Percentiles rank a stretch among this genome's conserved stretches.
phyloP scores from a whole-genome alignment of 2,329 filamentous ascomycete species.

The Fusarium paranaense region DNA sequence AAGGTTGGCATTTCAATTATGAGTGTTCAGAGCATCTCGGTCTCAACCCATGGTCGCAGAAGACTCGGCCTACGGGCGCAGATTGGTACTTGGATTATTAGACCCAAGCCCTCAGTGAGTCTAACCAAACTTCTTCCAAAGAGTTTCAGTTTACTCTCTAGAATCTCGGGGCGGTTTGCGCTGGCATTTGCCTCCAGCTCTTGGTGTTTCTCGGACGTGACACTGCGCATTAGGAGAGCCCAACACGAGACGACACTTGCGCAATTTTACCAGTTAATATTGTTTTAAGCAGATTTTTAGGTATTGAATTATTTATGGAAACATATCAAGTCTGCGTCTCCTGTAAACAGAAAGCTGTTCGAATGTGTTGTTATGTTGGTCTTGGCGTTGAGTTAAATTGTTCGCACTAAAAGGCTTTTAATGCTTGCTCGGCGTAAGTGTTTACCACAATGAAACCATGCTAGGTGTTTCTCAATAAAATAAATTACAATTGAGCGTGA shows the following conservation, averaged over 20 bases:
- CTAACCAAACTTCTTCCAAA: background rate
- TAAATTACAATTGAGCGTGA: background rate
- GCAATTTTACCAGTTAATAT: background rate
- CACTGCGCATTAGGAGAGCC: background rate
- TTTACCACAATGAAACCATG: background rate
- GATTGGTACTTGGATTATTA: no score
- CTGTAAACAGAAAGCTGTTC: no score
- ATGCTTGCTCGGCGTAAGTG: no score
- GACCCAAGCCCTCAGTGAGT: background rate
- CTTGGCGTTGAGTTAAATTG: no score
- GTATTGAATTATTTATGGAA: background rate
- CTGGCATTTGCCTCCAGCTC: slow-evolving; percentile 19
- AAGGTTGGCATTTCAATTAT: background rate
- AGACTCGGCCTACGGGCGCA: no score
- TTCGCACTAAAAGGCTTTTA: no score
- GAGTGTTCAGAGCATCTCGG: background rate
- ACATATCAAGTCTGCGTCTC: no score
- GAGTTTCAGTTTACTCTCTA: background rate
- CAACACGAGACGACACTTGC: background rate
- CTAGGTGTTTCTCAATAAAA: background rate
- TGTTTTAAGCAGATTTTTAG: no score
- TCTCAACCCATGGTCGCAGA: background rate
- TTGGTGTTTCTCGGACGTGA: background rate
- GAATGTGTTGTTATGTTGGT: no score
- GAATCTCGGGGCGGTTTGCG: background rate